Percentiles rank a stretch among this genome's conserved stretches.
These are phyloP conservation scores for Tanozyma kutaoensis DNA, from an alignment of 805 yeast genomes.

Conservation along the genomic window DNA sequence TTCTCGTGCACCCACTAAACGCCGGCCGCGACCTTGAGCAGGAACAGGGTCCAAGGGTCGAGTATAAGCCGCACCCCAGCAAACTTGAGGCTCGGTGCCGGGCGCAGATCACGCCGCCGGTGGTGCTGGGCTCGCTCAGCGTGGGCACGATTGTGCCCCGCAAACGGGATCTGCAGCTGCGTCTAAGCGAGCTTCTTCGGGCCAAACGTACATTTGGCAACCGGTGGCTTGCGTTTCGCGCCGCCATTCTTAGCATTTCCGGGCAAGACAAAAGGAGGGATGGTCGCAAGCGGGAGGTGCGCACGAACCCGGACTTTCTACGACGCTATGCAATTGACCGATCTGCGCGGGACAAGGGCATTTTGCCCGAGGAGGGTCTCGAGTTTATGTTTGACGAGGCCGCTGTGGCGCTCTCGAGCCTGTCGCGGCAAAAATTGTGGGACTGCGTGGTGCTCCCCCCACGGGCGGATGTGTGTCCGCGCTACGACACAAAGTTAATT, in stretches of 20 bases:
- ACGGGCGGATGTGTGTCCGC: slow-evolving; percentile 26
- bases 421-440: no score
- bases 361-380: no score
- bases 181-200: not conserved
- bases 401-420: no score
- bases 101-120: no score
- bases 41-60: no score
- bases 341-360: slow-evolving; percentile 3
- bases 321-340: slow-evolving; percentile 7
- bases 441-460: slow-evolving; percentile 35
- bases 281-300: slow-evolving; percentile 3
- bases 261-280: not conserved
- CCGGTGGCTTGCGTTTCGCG: not conserved
- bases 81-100: no score
- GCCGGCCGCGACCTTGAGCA: no score
- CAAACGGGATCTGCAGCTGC: not conserved
- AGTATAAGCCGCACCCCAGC: no score
- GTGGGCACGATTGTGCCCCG: not conserved
- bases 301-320: slow-evolving; percentile 7
- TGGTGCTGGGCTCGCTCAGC: not conserved
- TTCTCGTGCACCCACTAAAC: no score
- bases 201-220: not conserved
- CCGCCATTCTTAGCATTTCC: slow-evolving; percentile 1
- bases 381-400: no score
- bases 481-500: no score